Base-by-base conservation (phyloP, 352 stramenopile species). In the Globisporangium middletonii region DNA sequence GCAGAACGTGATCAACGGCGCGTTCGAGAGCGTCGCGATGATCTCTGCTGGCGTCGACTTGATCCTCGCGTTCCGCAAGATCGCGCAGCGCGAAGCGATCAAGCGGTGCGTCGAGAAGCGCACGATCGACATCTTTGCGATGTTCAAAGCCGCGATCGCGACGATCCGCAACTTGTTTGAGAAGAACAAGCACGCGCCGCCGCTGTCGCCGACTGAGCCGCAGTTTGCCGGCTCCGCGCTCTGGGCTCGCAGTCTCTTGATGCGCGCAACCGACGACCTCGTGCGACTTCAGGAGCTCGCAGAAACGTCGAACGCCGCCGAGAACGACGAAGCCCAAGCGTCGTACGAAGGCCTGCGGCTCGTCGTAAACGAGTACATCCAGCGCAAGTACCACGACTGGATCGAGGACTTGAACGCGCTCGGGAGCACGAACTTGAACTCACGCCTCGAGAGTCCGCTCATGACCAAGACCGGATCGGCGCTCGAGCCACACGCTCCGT, bases 21-120 rank as follows among this genome's bases (percentile, higher is more conserved):
- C 90, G 0, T 98, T 98, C 50, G 95, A 98, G 42, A 94, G 79
- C 50, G 71, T 98, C 8, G 92, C 88, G 7, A 95, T 88, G 9
- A 86, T 98, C 12, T 68, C 79, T 4, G 78, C 86, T 12, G 88
- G 85, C 11, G 91, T 98, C 3, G 91, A 96, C 23, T 75, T 98
- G 59, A 86, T 98, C 8, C 83, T 97, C 26, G 91, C 93, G 23
- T 98, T 98, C 60, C 82, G 94, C 65, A 87, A 80, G 48, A 90
- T 98, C 41, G 92, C 92, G n/a, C 87, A 95, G 59, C 86, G 92
- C 7, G 84, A 97, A 28, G 79, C 84, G 7, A 98, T 98, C 57
- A 94, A 96, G 57, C 83, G 90, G 13, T 98, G 90, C 56, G 81
- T 98, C 3, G 89, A 98, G 56, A 98, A 98, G 65, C 95, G 92